Percentiles rank a stretch among this genome's conserved stretches.
phyloP scores from a whole-genome alignment of 2,329 filamentous ascomycete genomes.

The Dothistroma septosporum region DNA sequence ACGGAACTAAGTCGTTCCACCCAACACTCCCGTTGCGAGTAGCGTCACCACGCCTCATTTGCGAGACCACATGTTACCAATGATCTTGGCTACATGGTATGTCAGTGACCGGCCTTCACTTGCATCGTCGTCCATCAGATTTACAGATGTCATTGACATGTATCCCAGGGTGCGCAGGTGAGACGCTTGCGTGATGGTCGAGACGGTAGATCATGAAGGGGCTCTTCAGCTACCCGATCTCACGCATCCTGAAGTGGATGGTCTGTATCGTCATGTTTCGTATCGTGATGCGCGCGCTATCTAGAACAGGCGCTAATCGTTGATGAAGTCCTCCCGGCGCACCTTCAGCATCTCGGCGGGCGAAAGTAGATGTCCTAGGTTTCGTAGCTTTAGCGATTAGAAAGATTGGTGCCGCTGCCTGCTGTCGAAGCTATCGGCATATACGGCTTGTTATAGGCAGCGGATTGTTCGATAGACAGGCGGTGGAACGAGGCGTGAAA shows the following conservation, averaged over 20 bases:
- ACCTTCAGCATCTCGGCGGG: background rate
- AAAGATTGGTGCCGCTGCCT: no score
- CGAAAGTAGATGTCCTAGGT: background rate
- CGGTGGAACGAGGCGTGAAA: no score
- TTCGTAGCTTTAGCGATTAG: no score
- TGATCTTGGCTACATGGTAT: constrained; percentile 14
- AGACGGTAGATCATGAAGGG: constrained; percentile 21
- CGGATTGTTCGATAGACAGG: no score
- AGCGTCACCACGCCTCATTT: background rate
- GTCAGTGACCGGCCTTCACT: constrained; percentile 1
- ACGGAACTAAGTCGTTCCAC: no score
- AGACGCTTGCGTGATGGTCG: constrained; percentile 12
- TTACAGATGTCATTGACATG: constrained; percentile 20
- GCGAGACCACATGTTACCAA: background rate
- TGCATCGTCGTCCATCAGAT: background rate
- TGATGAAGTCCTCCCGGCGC: background rate
- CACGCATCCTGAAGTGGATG: no score
- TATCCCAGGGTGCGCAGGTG: constrained; percentile 12
- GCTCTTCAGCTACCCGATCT: constrained; percentile 6
- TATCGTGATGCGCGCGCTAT: background rate
- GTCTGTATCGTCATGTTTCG: background rate
- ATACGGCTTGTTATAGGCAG: no score
- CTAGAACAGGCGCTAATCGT: background rate
- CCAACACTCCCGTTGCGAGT: background rate
- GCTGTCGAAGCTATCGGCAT: no score